Percentiles rank a stretch among this genome's conserved stretches.
phyloP scores from a whole-genome alignment of 352 stramenopile species.

The Globisporangium echinulatum region DNA sequence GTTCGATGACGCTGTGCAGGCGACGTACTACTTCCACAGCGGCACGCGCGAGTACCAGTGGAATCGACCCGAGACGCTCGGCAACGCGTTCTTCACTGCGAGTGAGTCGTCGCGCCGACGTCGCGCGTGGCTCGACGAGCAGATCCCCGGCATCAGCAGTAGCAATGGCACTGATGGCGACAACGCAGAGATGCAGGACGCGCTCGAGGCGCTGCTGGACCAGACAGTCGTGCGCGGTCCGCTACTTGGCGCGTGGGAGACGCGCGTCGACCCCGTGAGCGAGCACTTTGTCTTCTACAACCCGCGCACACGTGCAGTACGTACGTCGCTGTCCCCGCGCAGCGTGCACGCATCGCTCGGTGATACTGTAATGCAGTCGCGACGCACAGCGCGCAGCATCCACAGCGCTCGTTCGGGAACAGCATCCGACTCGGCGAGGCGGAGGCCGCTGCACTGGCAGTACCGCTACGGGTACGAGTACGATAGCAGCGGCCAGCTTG shows the following conservation, averaged over 20 bases:
- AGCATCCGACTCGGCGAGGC: not conserved
- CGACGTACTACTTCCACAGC: constrained; percentile 73
- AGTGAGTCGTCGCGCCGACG: constrained; percentile 34
- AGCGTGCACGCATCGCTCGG: constrained; percentile 34
- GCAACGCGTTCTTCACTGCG: constrained; percentile 31
- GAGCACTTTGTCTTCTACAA: constrained; percentile 72
- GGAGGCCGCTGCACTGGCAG: constrained; percentile 58
- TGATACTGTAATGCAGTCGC: constrained; percentile 14
- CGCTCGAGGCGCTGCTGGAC: constrained; percentile 26
- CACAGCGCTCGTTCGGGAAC: not conserved
- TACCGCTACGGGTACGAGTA: constrained; percentile 75
- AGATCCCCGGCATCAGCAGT: constrained; percentile 1
- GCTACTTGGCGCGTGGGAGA: constrained; percentile 54
- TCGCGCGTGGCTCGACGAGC: constrained; percentile 40
- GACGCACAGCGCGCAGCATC: constrained; percentile 23
- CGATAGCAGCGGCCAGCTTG: constrained; percentile 27
- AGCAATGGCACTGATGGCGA: constrained; percentile 11
- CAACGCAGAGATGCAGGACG: constrained; percentile 5
- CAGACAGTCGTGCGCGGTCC: constrained; percentile 19
- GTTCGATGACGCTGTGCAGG: constrained; percentile 60
- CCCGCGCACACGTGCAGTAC: constrained; percentile 30
- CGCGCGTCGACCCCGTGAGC: constrained; percentile 51
- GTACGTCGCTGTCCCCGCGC: constrained; percentile 50
- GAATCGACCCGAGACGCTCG: constrained; percentile 37
- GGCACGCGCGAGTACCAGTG: constrained; percentile 72